Conservation (phyloP, 2,329 filamentous ascomycete genomes). For the Coniochaeta sp. region DNA sequence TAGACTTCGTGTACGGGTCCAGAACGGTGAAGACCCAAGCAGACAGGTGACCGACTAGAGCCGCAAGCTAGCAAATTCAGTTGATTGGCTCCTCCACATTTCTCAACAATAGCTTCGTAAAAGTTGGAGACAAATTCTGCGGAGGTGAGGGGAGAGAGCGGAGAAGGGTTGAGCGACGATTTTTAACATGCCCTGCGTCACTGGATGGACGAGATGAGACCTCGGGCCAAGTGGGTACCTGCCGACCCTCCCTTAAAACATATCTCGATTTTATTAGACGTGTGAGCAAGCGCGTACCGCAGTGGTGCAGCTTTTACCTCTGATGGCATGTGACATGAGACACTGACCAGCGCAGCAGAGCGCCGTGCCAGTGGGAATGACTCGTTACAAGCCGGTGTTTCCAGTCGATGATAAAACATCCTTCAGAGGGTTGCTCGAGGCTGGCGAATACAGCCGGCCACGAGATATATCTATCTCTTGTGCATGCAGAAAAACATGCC, state of each 20-base stretch:
- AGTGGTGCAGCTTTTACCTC: neutral
- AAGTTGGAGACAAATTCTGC: neutral
- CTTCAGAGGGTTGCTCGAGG: neutral
- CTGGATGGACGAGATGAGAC: neutral
- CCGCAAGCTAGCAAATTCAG: neutral
- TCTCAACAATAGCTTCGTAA: neutral
- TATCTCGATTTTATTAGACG: neutral
- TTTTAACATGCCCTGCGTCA: neutral
- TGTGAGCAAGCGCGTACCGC: neutral
- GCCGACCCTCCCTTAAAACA: neutral
- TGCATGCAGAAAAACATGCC: neutral
- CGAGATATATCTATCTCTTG: too few species aligned
- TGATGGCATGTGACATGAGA: slow-evolving; percentile 2
- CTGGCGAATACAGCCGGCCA: neutral
- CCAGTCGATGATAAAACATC: neutral
- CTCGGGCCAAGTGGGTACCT: neutral
- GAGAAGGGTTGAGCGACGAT: neutral
- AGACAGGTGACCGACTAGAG: neutral
- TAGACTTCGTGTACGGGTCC: neutral
- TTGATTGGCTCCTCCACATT: slow-evolving; percentile 3
- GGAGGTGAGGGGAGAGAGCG: slow-evolving; percentile 1
- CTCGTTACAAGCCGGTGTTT: neutral
- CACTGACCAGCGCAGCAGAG: neutral
- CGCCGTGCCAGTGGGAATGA: neutral
- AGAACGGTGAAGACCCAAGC: neutral